These are phyloP conservation scores for Ulvella scutata DNA, from an alignment of 139 green algal genomes.

Conservation along the genomic window DNA sequence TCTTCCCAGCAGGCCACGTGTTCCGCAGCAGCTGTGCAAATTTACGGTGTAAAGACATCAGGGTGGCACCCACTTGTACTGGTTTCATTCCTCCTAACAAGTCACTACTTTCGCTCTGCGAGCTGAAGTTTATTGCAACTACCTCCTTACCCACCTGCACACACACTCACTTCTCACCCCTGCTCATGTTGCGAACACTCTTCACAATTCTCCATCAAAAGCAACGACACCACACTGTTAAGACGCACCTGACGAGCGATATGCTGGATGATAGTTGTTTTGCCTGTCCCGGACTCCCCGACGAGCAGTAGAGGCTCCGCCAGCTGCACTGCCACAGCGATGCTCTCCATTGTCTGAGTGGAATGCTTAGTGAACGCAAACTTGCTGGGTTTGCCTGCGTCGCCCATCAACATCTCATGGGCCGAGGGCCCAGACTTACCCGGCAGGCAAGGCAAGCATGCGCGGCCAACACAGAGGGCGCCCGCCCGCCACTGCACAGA, in stretches of 20 bases:
- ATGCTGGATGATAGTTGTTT: slow-evolving; percentile 83
- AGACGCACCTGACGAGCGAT: slow-evolving; percentile 38
- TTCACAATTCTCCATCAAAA: no score
- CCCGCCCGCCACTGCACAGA: neutral
- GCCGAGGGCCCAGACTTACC: slow-evolving; percentile 6
- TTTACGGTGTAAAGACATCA: slow-evolving; percentile 47
- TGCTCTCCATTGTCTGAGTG: slow-evolving; percentile 74
- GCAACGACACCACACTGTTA: no score
- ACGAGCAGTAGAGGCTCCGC: slow-evolving; percentile 88
- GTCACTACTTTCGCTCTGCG: slow-evolving; percentile 90
- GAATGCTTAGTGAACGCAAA: slow-evolving; percentile 75
- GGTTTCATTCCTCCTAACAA: slow-evolving; percentile 93
- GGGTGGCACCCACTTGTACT: slow-evolving; percentile 50
- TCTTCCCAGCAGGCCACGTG: slow-evolving; percentile 59
- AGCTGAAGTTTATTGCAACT: slow-evolving; percentile 90
- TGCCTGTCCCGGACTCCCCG: slow-evolving; percentile 96
- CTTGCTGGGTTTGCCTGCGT: slow-evolving; percentile 10
- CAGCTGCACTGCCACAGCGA: slow-evolving; percentile 41
- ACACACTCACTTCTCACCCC: neutral
- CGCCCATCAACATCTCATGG: neutral
- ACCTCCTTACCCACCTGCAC: slow-evolving; percentile 44
- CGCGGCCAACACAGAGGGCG: neutral
- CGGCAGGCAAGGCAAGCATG: slow-evolving; percentile 2
- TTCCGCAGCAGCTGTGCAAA: slow-evolving; percentile 48
- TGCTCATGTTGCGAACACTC: neutral